These are phyloP conservation scores for Lachnellula cervina DNA, from an alignment of 2,329 filamentous ascomycete genomes.

Conservation along the genomic window DNA sequence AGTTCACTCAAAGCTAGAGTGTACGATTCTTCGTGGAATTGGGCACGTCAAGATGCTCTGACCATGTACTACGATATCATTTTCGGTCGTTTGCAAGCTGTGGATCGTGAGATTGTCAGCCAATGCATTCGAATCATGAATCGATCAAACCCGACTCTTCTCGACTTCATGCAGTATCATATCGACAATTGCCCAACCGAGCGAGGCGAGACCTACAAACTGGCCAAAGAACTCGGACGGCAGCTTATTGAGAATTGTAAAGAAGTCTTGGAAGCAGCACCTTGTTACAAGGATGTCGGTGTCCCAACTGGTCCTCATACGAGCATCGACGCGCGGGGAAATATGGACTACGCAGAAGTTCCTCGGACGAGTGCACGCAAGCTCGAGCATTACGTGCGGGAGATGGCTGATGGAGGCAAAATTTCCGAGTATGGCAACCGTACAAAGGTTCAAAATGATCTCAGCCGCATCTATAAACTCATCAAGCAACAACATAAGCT, in stretches of 20 bases:
- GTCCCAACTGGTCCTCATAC: conserved; percentile 89
- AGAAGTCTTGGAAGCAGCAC: conserved; percentile 76
- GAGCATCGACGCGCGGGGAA: conserved; percentile 85
- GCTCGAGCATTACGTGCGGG: conserved; percentile 94
- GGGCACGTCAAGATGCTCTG: conserved; percentile 94
- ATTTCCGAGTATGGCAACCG: conserved; percentile 98
- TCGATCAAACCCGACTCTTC: conserved; percentile 87
- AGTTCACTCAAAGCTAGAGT: conserved; percentile 88
- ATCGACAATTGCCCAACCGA: conserved; percentile 98
- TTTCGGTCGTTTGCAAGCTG: conserved; percentile 85
- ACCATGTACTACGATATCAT: conserved; percentile 99
- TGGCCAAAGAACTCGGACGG: conserved; percentile 91
- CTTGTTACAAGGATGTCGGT: conserved; percentile 93
- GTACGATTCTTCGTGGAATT: conserved; percentile 99
- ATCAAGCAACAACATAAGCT: conserved; percentile 98
- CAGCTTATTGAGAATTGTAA: conserved; percentile 97
- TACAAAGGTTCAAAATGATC: conserved; percentile 94
- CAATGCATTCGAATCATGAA: conserved; percentile 99
- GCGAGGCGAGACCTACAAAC: conserved; percentile 91
- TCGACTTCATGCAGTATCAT: conserved; percentile 99
- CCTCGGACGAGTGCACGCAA: conserved; percentile 88
- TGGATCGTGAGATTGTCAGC: conserved; percentile 97
- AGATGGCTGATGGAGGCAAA: conserved; percentile 98
- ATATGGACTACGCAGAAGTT: conserved; percentile 85
- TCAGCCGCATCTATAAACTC: conserved; percentile 93